phyloP scores from a whole-genome alignment of 2,329 filamentous ascomycete genomes.

The Penicillium griseofulvum region DNA sequence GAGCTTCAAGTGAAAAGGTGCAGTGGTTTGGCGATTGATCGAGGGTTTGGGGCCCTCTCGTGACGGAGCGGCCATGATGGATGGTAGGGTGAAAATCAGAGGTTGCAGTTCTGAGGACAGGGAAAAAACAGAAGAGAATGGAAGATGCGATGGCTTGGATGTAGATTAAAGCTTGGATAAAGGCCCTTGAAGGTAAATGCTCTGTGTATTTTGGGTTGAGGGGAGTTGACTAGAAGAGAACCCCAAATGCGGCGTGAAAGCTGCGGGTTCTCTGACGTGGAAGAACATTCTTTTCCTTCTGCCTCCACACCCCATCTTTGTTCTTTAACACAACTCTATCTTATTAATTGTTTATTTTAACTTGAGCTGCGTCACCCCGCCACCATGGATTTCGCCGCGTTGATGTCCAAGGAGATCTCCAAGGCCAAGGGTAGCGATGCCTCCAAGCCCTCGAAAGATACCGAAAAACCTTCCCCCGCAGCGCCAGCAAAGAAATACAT shows the following conservation, averaged over 20 bases:
- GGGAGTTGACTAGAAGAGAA: constrained; percentile 7
- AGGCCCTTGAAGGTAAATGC: background rate
- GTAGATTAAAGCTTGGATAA: background rate
- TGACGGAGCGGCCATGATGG: constrained; percentile 22
- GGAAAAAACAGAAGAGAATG: background rate
- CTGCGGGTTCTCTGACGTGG: constrained; percentile 9
- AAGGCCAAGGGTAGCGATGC: constrained; percentile 63
- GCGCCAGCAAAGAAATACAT: constrained; percentile 67
- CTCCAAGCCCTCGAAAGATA: constrained; percentile 21
- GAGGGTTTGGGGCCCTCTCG: constrained; percentile 37
- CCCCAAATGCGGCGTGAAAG: constrained; percentile 16
- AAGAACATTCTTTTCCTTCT: constrained; percentile 14
- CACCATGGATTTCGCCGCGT: constrained; percentile 88
- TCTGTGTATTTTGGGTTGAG: background rate
- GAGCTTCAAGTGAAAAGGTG: constrained; percentile 80
- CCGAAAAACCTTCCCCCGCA: constrained; percentile 21
- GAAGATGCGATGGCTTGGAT: background rate
- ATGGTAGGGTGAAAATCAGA: background rate
- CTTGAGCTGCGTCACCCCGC: background rate
- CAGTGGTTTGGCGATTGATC: constrained; percentile 67
- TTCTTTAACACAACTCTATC: background rate
- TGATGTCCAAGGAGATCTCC: constrained; percentile 91
- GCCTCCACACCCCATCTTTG: background rate
- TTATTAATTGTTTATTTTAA: background rate
- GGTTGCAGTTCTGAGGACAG: background rate